phyloP scores from a whole-genome alignment of 2,329 filamentous ascomycete genomes.

The Neonectria sp. region DNA sequence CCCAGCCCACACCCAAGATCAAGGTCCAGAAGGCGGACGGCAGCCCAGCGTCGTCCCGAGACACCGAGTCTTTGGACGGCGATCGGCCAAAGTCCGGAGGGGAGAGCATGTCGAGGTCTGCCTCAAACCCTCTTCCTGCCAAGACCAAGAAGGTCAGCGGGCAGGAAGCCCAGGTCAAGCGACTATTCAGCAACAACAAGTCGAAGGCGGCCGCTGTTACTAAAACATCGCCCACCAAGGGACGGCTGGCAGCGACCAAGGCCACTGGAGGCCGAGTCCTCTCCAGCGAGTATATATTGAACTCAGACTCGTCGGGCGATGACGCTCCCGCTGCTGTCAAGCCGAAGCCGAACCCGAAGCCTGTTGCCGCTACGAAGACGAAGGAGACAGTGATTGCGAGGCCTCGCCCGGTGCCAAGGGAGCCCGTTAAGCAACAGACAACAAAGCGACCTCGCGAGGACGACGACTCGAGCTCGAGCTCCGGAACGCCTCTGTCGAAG shows the following conservation, averaged over 20 bases:
- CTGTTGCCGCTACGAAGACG: constrained; percentile 45
- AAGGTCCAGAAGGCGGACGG: constrained; percentile 68
- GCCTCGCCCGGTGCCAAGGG: constrained; percentile 47
- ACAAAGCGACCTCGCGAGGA: constrained; percentile 68
- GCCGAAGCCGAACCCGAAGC: constrained; percentile 51
- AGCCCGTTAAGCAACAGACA: constrained; percentile 54
- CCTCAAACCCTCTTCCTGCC: constrained; percentile 64
- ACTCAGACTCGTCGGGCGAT: constrained; percentile 70
- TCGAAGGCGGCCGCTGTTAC: constrained; percentile 51
- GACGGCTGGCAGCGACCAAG: constrained; percentile 50
- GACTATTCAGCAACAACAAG: constrained; percentile 60
- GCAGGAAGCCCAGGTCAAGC: constrained; percentile 70
- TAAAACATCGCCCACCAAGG: constrained; percentile 60
- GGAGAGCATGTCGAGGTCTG: constrained; percentile 65
- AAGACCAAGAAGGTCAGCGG: constrained; percentile 72
- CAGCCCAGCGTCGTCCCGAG: constrained; percentile 56
- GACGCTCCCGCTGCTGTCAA: constrained; percentile 58
- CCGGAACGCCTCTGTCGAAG: constrained; percentile 71
- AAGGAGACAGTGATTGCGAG: constrained; percentile 54
- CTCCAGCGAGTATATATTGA: constrained; percentile 70
- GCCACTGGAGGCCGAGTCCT: constrained; percentile 62
- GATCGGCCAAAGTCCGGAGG: constrained; percentile 52
- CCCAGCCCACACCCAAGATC: constrained; percentile 63
- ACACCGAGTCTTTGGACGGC: constrained; percentile 49
- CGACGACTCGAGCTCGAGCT: constrained; percentile 72